These are phyloP conservation scores for Silene coronaria DNA, from an alignment of 179 eudicot genomes.

Conservation along the genomic window DNA sequence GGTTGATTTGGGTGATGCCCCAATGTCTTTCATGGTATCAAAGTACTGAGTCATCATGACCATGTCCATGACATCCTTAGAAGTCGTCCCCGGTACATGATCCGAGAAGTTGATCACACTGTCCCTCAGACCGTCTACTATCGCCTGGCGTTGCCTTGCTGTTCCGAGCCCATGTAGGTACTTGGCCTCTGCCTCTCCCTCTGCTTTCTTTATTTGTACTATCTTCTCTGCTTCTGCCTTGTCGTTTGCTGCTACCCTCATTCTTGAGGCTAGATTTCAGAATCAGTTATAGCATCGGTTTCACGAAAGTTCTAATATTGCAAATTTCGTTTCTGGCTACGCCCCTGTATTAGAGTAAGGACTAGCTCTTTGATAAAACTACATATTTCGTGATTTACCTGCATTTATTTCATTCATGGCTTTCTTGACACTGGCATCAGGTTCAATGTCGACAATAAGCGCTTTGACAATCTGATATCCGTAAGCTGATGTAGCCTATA, in stretches of 20 bases:
- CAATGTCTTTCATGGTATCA: conserved; percentile 34
- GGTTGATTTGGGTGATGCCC: conserved; percentile 27
- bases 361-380: too few relatives aligned
- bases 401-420: conserved; percentile 39
- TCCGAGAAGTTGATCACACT: conserved; percentile 32
- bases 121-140: conserved; percentile 35
- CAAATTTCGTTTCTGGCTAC: too few relatives aligned
- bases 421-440: conserved; percentile 34
- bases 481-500: conserved; percentile 31
- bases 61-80: conserved; percentile 40
- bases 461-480: conserved; percentile 36
- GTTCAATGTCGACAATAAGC: conserved; percentile 35
- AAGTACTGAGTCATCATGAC: conserved; percentile 33
- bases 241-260: conserved; percentile 33
- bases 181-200: conserved; percentile 36
- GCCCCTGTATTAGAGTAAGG: too few relatives aligned
- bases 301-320: too few relatives aligned
- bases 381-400: conserved; percentile 22
- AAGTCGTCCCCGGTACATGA: conserved; percentile 30
- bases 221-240: conserved; percentile 39
- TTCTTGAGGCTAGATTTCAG: conserved; percentile 5
- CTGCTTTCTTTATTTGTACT: conserved; percentile 34
- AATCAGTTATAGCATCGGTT: too few relatives aligned
- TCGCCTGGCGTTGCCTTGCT: conserved; percentile 35
- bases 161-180: conserved; percentile 31